Base-by-base conservation (phyloP, 2,329 filamentous ascomycete species). In the Mycosphaerella sp. region DNA sequence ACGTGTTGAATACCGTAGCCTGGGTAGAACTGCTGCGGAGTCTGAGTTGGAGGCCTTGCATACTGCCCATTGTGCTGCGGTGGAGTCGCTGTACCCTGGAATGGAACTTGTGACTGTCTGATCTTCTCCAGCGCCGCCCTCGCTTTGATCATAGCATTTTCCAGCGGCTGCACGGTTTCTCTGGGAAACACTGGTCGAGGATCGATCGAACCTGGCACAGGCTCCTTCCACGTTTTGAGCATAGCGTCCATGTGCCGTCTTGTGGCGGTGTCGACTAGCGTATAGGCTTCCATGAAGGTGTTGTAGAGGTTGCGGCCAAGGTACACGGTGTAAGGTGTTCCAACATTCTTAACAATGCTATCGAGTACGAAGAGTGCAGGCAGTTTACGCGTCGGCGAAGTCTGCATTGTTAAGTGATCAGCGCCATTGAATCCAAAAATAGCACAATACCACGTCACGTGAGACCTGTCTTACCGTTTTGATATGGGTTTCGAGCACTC, bases 301-400 rank as follows among this genome's bases (percentile, higher is more conserved):
- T 85, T 81, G 71, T 91, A 97, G 35, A 98, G 80, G 65, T 91
- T 91, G 36, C 88, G 85, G 46, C 90, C 89, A 59, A 98, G 86
- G 69, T 95, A 97, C 10, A 97, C 78, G 0, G 91, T 97, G 71
- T 98, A 98, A 6, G 93, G 93, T 0, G 91, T 96, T 55, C 93
- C 93, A 56, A 98, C 89, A 75, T 98, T 97, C 72, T 98, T 98
- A 67, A 95, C 90, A 55, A 98, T 91, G 13, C 91, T 97, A 72
- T 98, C 93, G 66, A 98, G 84, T 59, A 98, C 88, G 72, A 97
- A 98, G 25, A 98, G 79, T n/a, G 93, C 89, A 14, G 93, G 90
- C 2, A 98, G 76, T 67, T 97, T 98, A 70, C 89, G 90, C 55
- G 82, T 79, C 35, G 93, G 89, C 41, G 89, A 81, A 49, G 86